Evolutionary conservation across 345 rosid species (phyloP).

Genomic region (Arabidopsis suecica): DNA sequence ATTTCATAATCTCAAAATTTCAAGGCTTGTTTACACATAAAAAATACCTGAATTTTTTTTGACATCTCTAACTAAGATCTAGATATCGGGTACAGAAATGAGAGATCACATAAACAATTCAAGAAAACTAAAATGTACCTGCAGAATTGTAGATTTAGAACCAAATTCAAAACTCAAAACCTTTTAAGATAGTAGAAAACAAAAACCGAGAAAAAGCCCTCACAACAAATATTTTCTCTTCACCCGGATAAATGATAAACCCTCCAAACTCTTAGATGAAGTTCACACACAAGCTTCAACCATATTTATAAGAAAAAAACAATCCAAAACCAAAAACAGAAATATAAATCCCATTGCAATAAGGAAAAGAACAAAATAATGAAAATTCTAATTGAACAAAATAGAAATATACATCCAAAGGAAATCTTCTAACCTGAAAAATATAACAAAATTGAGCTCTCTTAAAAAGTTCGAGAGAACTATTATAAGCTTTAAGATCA

Average conservation of each 20-base stretch:
- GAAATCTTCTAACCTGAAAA: not conserved
- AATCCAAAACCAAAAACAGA: not conserved
- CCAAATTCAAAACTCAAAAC: not conserved
- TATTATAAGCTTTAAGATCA: slow-evolving; percentile 1
- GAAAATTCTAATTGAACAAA: not conserved
- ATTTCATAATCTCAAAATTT: not conserved
- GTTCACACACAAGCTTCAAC: not conserved
- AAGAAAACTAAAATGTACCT: not conserved
- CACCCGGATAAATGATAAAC: not conserved
- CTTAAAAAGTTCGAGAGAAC: not conserved
- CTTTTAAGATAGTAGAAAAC: not conserved
- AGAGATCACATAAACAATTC: not conserved
- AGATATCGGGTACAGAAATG: not conserved
- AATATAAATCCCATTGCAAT: not conserved
- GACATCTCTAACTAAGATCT: not conserved
- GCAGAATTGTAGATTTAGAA: not conserved
- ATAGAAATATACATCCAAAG: too few relatives aligned
- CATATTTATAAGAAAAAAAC: not conserved
- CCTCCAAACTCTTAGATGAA: not conserved
- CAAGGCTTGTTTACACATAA: not conserved
- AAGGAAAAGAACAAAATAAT: not conserved
- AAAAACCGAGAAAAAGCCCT: not conserved
- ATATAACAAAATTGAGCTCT: not conserved
- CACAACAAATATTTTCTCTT: not conserved
- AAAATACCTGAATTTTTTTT: not conserved